phyloP scores from a whole-genome alignment of 352 stramenopile genomes.

The Globisporangium apiculatum region DNA sequence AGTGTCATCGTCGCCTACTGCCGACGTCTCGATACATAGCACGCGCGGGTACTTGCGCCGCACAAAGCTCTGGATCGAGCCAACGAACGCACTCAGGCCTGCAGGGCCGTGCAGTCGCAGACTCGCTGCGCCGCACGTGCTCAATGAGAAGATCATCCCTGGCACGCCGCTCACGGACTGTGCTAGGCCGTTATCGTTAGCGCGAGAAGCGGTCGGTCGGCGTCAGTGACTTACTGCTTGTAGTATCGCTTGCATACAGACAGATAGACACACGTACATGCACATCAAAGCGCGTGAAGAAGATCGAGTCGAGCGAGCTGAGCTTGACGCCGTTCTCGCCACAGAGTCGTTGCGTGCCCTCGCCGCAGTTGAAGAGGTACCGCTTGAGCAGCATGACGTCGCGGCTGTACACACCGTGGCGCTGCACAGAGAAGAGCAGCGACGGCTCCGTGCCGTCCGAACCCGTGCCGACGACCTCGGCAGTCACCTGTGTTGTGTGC shows the following conservation, averaged over 20 bases:
- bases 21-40: constrained; percentile 34
- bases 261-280: constrained; percentile 20
- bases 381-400: constrained; percentile 51
- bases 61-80: constrained; percentile 58
- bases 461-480: constrained; percentile 52
- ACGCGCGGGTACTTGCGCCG: constrained; percentile 56
- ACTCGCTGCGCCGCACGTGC: constrained; percentile 33
- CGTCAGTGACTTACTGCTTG: too few relatives aligned
- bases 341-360: constrained; percentile 58
- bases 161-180: constrained; percentile 65
- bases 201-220: too few relatives aligned
- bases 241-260: too few relatives aligned
- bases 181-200: too few relatives aligned
- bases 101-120: constrained; percentile 42
- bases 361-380: constrained; percentile 70
- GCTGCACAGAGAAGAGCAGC: constrained; percentile 54
- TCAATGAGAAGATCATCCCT: constrained; percentile 56
- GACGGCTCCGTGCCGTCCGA: constrained; percentile 65
- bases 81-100: constrained; percentile 30
- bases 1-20: background rate
- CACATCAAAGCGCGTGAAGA: constrained; percentile 58
- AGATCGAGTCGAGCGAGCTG: constrained; percentile 56
- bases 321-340: constrained; percentile 69
- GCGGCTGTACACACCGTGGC: constrained; percentile 54
- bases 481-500: constrained; percentile 24